Base-by-base conservation (phyloP, 2,329 filamentous ascomycete genomes). In the Monosporascus sp. region DNA sequence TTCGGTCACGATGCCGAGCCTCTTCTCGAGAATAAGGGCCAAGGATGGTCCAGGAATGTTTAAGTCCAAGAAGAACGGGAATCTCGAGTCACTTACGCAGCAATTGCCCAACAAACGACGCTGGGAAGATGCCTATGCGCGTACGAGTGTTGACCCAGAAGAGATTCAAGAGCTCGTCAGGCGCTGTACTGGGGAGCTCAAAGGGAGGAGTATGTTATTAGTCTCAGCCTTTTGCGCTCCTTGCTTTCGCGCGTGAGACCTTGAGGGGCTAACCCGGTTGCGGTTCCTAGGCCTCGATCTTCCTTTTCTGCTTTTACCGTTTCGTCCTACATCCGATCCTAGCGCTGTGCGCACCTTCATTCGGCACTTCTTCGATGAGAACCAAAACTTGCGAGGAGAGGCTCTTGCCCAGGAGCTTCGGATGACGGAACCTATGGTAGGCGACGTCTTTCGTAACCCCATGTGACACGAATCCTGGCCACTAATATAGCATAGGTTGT, bases 231-330 rank as follows among this genome's bases (percentile, higher is more conserved):
- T 48, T 17, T 54, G 41, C 31, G 34, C 50, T 49, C n/a, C 41
- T 38, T 37, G 7, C n/a, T 53, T 22, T n/a, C 49, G 41, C 47
- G 25, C 22, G 36, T 34, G 31, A 34, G 5, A 14, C 31, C 20
- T 48, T 42, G 17, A 24, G 34, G 36, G n/a, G 47, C 57, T 57
- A 53, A 59, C 38, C 27, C 38, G 46, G 54, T 51, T 31, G 53
- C 25, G 24, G 47, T 47, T 53, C 56, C 34, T 59, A 96, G 91
- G 86, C 60, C 85, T 97, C 64, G 87, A 97, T 68, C 85, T 88
- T 55, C 94, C 94, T 1, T 97, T 99, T 70, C 81, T 97, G 27
- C 85, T 99, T 8, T 81, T 99, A 4, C 94, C 94, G 14, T 99
- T 97, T 73, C 88, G 94, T 63, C 94, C 93, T 22, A 90, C 89